Evolutionary conservation across 176 grass and related monocot species (phyloP).

Genomic region (Cenchrus fungigraminus): DNA sequence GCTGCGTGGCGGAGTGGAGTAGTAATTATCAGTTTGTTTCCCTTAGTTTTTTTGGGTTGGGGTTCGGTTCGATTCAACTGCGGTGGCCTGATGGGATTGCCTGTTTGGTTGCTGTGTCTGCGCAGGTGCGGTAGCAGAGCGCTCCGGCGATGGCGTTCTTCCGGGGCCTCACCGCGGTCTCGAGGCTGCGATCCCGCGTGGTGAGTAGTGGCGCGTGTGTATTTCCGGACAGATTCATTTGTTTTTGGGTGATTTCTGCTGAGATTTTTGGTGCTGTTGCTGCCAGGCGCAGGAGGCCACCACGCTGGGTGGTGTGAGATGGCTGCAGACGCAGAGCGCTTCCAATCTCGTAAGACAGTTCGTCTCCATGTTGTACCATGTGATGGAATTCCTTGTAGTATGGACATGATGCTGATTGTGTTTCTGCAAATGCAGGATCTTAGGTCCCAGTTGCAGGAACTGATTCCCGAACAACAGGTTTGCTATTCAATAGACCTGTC

Average conservation of each 20-base stretch:
- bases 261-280: not conserved
- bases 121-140: constrained; percentile 47
- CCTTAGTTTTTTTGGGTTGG: not conserved
- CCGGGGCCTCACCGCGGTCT: constrained; percentile 62
- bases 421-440: constrained; percentile 81
- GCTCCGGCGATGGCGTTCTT: constrained; percentile 74
- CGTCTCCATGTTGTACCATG: not conserved
- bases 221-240: not conserved
- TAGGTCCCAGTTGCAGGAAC: constrained; percentile 85
- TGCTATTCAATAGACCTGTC: not conserved
- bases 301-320: constrained; percentile 82
- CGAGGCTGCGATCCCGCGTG: constrained; percentile 70
- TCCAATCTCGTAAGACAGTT: constrained; percentile 70
- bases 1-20: not conserved
- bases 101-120: not conserved
- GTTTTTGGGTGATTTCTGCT: not conserved
- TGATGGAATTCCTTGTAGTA: not conserved
- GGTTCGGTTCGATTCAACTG: not conserved
- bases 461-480: constrained; percentile 99
- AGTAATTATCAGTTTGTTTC: not conserved
- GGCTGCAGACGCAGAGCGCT: constrained; percentile 90
- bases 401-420: constrained; percentile 12
- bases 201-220: constrained; percentile 42
- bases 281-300: constrained; percentile 73
- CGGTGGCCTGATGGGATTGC: constrained; percentile 9